A percentile compares a stretch with the other conserved stretches of the same genome.
Conservation (phyloP, 495 filamentous ascomycete species). For the Talaromyces wortmannii region DNA sequence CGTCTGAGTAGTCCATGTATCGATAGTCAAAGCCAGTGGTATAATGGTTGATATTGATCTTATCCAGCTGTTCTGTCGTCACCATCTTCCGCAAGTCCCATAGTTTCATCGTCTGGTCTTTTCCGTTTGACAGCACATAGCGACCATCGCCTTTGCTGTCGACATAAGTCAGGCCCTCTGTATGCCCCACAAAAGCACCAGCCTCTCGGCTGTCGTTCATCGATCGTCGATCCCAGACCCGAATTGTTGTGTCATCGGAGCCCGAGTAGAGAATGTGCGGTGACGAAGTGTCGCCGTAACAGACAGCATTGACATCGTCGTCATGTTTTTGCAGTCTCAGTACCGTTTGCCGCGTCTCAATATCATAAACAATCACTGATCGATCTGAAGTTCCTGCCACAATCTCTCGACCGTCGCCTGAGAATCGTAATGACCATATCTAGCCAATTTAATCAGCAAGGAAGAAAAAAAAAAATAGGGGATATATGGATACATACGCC, state of each 20-base stretch:
- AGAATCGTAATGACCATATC: constrained; percentile 91
- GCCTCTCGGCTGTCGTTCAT: constrained; percentile 84
- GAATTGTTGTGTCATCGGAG: constrained; percentile 64
- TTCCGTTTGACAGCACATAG: constrained; percentile 89
- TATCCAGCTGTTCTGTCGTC: constrained; percentile 56
- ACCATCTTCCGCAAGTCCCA: constrained; percentile 91
- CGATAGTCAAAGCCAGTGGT: constrained; percentile 83
- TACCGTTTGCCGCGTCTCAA: constrained; percentile 68
- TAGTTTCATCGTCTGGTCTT: constrained; percentile 95
- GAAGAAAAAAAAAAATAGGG: constrained; percentile 3
- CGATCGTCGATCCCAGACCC: constrained; percentile 92
- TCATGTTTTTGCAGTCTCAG: constrained; percentile 72
- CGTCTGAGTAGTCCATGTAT: constrained; percentile 57
- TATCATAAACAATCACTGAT: constrained; percentile 87
- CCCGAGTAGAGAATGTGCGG: constrained; percentile 96
- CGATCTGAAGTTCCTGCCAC: constrained; percentile 78
- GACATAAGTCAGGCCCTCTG: constrained; percentile 90
- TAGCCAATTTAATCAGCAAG: constrained; percentile 22
- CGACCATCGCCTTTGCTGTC: constrained; percentile 95
- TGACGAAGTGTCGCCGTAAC: constrained; percentile 82
- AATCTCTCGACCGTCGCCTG: constrained; percentile 84
- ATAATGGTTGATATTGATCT: constrained; percentile 45
- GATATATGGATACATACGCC: constrained; percentile 31
- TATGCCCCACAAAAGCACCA: constrained; percentile 89
- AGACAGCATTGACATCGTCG: constrained; percentile 94